These are phyloP conservation scores for Lactarius hengduanensis DNA, from an alignment of 768 basidiomycete genomes.

Conservation along the genomic window DNA sequence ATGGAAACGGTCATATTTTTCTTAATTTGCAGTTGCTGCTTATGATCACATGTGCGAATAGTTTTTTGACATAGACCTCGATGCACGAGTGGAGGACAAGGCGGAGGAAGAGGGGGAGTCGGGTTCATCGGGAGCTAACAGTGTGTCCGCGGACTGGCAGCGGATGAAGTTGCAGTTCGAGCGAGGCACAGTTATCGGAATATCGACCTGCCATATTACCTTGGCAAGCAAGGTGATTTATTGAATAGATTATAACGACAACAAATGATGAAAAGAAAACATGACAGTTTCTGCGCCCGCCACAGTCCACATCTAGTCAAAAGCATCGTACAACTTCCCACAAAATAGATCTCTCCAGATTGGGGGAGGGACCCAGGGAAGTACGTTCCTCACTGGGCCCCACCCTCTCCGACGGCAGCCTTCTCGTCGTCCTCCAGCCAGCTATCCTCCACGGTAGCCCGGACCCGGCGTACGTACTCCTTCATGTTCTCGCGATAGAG, in stretches of 20 bases:
- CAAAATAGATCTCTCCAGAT: not conserved
- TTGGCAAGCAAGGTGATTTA: too few relatives aligned
- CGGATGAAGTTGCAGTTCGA: not conserved
- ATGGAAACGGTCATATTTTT: too few relatives aligned
- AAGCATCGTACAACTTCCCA: slow-evolving; percentile 7
- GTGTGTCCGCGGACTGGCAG: not conserved
- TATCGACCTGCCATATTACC: too few relatives aligned
- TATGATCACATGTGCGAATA: too few relatives aligned
- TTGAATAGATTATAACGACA: slow-evolving; percentile 3
- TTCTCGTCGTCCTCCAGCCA: slow-evolving; percentile 82
- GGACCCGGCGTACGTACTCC: slow-evolving; percentile 92
- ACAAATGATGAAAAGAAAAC: slow-evolving; percentile 4
- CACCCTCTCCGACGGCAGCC: slow-evolving; percentile 53
- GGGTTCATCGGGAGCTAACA: not conserved
- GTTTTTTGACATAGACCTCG: not conserved
- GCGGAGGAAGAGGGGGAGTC: too few relatives aligned
- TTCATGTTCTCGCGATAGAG: slow-evolving; percentile 98
- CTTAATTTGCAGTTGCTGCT: too few relatives aligned
- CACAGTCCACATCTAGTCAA: slow-evolving; percentile 9
- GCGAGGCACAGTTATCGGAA: too few relatives aligned
- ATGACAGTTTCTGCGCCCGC: not conserved
- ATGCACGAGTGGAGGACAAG: not conserved
- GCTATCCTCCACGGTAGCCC: slow-evolving; percentile 91
- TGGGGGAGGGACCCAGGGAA: slow-evolving; percentile 1
- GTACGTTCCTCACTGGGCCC: slow-evolving; percentile 19